phyloP scores from a whole-genome alignment of 1,284 basidiomycete species.

The Malassezia globosa region DNA sequence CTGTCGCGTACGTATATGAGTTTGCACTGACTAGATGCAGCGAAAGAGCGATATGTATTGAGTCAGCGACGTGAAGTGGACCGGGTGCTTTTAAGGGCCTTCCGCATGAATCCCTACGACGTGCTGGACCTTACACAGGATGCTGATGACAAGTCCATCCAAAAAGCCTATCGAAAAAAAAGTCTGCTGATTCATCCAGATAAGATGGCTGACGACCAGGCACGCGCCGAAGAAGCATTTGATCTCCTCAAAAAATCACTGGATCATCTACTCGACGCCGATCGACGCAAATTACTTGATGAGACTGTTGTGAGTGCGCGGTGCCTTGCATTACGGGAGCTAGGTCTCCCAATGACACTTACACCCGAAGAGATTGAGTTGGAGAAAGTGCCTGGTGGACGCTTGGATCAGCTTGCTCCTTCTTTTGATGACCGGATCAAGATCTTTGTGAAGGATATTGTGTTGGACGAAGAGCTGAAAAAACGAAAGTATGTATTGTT shows the following conservation, averaged over 20 bases:
- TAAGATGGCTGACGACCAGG: conserved; percentile 52
- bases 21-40: conserved; percentile 4
- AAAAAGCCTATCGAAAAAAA: conserved; percentile 53
- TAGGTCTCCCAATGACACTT: conserved; percentile 43
- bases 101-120: conserved; percentile 55
- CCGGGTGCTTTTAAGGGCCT: conserved; percentile 50
- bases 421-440: conserved; percentile 50
- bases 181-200: conserved; percentile 55
- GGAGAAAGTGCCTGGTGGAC: conserved; percentile 16
- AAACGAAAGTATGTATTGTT: conserved; percentile 32
- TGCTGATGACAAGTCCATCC: conserved; percentile 51
- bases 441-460: conserved; percentile 51
- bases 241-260: conserved; percentile 53
- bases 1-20: background rate
- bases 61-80: conserved; percentile 50
- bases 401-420: conserved; percentile 48
- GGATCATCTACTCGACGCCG: conserved; percentile 43
- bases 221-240: conserved; percentile 53
- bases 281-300: conserved; percentile 45
- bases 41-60: conserved; percentile 26
- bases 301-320: conserved; percentile 46
- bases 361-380: conserved; percentile 40
- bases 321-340: conserved; percentile 46
- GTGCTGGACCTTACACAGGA: conserved; percentile 51
- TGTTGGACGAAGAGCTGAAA: conserved; percentile 54